Conservation (phyloP, 352 stramenopile genomes). For the Pythium dissotocum region DNA sequence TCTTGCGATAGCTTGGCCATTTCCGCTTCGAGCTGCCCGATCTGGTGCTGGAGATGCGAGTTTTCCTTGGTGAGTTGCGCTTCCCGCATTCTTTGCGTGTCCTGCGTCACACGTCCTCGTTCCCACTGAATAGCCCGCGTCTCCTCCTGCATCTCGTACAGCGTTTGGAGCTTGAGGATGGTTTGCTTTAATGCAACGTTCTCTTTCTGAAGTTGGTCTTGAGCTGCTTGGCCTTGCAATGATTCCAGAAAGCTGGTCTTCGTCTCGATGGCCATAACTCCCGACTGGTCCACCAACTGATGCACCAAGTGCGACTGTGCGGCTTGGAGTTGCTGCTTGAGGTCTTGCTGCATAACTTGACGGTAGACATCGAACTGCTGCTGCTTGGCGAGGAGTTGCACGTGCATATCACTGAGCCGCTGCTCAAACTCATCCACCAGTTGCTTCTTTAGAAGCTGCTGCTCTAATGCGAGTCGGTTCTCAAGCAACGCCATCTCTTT, state of each 20-base stretch:
- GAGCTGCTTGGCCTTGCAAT: constrained; percentile 42
- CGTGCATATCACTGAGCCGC: constrained; percentile 54
- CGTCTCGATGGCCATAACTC: constrained; percentile 47
- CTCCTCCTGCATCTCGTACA: constrained; percentile 65
- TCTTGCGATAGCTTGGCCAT: constrained; percentile 50
- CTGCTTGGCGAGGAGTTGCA: constrained; percentile 52
- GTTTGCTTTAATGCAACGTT: constrained; percentile 71
- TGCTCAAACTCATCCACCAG: constrained; percentile 56
- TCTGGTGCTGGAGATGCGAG: constrained; percentile 45
- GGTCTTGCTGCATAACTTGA: constrained; percentile 55
- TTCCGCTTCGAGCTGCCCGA: constrained; percentile 51
- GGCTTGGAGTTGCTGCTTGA: constrained; percentile 54
- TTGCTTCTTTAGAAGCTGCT: constrained; percentile 42
- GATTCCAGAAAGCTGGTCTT: constrained; percentile 52
- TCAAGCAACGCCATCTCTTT: constrained; percentile 33
- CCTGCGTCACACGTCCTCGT: constrained; percentile 38
- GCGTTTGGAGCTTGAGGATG: constrained; percentile 61
- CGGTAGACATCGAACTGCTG: constrained; percentile 70
- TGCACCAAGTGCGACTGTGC: constrained; percentile 57
- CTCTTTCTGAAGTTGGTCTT: constrained; percentile 53
- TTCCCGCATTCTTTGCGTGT: constrained; percentile 40
- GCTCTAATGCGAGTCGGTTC: constrained; percentile 39
- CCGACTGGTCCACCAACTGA: constrained; percentile 62
- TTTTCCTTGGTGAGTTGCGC: constrained; percentile 45
- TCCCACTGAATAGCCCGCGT: constrained; percentile 39